Base-by-base conservation (phyloP, 441 rosid genomes). In the Populus trichocarpa region DNA sequence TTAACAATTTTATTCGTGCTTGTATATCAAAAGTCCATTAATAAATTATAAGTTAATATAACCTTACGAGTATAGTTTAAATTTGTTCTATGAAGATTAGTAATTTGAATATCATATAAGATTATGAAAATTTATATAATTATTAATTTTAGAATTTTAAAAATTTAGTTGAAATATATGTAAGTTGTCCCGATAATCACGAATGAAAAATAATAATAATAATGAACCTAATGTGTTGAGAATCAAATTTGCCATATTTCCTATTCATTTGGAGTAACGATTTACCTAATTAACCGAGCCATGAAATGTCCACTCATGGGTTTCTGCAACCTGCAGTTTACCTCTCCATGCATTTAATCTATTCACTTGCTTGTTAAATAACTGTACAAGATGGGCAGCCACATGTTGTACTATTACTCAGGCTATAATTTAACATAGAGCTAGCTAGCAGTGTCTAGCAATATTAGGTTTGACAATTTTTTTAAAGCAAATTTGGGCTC, bases 101-200 rank as follows among this genome's bases (percentile, higher is more conserved):
- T 1, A 32, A 0, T 5, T 33, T 1, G 0, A 33, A 0, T 5
- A 0, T 5, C 0, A 0, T 33, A 33, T 33, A 33, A 33, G 0
- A 33, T 0, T 0, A 33, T 6, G 2, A 4, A 32, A 0, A 0
- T 32, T 32, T 32, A 32, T 4, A 32, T 32, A 0, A 1, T 6
- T 6, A 33, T 33, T 33, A 6, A 33, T 33, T 33, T 33, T 33
- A 33, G 0, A 33, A 33, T 33, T 6, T 32, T 32, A 32, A 32
- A 32, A 32, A 32, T 0, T 4, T 30, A 32, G 3, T 32, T 0
- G 3, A 32, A 0, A 32, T 32, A 30, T 30, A 30, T 30, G 4
- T 30, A 30, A 26, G 26, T 26, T 26, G 26, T 2, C 26, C 26
- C 1, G 26, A 1, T 1, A 1, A 26, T 26, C 26, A 26, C 1